Evolutionary conservation across 2,329 filamentous ascomycete species (phyloP).

Genomic region (Hypoxylon sp.): DNA sequence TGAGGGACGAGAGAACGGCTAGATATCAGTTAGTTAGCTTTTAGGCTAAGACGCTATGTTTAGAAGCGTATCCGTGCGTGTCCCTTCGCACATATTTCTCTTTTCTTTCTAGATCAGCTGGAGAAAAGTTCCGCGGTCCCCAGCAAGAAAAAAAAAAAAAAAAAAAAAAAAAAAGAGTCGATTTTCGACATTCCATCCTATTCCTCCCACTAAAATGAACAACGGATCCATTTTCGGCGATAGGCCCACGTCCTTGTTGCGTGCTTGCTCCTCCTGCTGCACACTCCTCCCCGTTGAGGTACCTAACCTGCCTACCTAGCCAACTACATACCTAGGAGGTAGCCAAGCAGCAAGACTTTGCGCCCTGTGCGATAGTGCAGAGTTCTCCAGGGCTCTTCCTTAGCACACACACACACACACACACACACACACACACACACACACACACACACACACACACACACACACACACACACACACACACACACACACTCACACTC

Average conservation of each 20-base stretch:
- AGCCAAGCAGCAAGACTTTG: slow-evolving; percentile 13
- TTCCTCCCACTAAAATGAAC: not conserved
- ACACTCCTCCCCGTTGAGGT: slow-evolving; percentile 17
- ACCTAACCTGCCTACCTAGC: not conserved
- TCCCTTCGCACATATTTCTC: slow-evolving; percentile 2
- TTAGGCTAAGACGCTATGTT: slow-evolving; percentile 8
- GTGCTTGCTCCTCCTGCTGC: slow-evolving; percentile 10
- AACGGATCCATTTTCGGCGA: slow-evolving; percentile 6
- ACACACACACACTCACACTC: not conserved
- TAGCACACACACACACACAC: not conserved
- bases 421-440: no score
- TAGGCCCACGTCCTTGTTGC: slow-evolving; percentile 23
- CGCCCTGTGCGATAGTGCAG: slow-evolving; percentile 17
- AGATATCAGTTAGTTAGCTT: slow-evolving; percentile 14
- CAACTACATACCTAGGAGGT: not conserved
- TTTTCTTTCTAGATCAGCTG: slow-evolving; percentile 6
- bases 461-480: not conserved
- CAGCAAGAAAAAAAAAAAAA: not conserved
- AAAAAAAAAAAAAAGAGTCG: not conserved
- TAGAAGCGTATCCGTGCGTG: slow-evolving; percentile 8
- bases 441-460: slow-evolving; percentile 1
- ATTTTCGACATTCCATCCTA: not conserved
- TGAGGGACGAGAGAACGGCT: slow-evolving; percentile 11
- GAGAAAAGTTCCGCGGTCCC: not conserved
- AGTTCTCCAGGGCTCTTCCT: not conserved